These are phyloP conservation scores for Amaranthus tricolor DNA, from an alignment of 179 eudicot species.

Conservation along the genomic window DNA sequence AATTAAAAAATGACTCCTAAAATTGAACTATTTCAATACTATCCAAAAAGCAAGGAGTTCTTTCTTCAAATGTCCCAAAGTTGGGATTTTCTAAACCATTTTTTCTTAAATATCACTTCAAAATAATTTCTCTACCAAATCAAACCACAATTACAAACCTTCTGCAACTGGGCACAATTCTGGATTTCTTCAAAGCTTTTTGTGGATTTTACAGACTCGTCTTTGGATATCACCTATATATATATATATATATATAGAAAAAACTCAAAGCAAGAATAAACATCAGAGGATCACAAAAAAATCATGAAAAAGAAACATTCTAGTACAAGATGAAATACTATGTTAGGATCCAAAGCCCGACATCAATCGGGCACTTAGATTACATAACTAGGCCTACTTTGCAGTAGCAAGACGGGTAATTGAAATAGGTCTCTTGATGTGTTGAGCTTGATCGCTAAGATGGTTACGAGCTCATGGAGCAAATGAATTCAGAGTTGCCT, in stretches of 20 bases:
- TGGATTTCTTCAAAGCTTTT: conserved; percentile 67
- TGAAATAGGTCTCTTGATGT: background rate
- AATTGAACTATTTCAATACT: background rate
- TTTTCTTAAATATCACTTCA: background rate
- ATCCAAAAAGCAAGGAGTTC: too few relatives aligned
- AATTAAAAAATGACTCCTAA: too few relatives aligned
- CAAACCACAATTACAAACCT: conserved; percentile 37
- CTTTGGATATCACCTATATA: conserved; percentile 95
- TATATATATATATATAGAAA: too few relatives aligned
- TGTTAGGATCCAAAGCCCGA: background rate
- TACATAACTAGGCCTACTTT: background rate
- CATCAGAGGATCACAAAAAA: background rate
- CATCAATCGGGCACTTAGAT: background rate
- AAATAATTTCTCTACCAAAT: background rate
- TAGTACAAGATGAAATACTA: too few relatives aligned
- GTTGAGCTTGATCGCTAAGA: too few relatives aligned
- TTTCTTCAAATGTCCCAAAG: too few relatives aligned
- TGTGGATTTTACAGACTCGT: conserved; percentile 89
- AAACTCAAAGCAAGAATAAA: background rate
- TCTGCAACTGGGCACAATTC: conserved; percentile 63
- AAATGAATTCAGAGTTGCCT: too few relatives aligned
- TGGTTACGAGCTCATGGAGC: too few relatives aligned
- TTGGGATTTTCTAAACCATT: too few relatives aligned
- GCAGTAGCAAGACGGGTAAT: too few relatives aligned
- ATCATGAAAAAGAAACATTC: background rate